Conservation (phyloP, 2,329 filamentous ascomycete genomes). For the Colletotrichum tanaceti region DNA sequence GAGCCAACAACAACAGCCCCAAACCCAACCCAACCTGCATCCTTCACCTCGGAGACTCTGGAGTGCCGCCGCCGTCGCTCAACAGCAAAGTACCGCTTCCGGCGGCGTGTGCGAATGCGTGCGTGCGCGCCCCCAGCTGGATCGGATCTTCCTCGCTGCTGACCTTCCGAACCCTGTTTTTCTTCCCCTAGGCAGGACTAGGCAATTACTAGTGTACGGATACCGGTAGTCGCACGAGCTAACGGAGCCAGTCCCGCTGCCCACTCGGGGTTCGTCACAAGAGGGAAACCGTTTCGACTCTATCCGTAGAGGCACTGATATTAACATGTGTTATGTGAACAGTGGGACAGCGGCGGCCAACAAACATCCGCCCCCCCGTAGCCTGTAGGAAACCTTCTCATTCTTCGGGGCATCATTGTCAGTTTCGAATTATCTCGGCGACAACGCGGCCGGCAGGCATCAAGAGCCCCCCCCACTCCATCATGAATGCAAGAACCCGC, state of each 20-base stretch:
- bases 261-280: background rate
- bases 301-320: background rate
- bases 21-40: too few species aligned
- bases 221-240: background rate
- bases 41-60: too few species aligned
- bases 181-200: too few species aligned
- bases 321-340: background rate
- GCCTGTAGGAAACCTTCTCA: background rate
- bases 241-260: slow-evolving; percentile 4
- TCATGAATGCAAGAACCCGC: too few species aligned
- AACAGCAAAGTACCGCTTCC: background rate
- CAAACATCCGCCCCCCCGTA: background rate
- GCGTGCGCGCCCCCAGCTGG: background rate
- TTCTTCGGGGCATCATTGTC: background rate
- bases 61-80: background rate
- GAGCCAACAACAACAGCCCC: too few species aligned
- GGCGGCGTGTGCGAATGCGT: slow-evolving; percentile 3
- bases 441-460: background rate
- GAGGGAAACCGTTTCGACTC: background rate
- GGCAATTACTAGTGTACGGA: too few species aligned
- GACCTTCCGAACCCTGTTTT: slow-evolving; percentile 1
- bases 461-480: background rate
- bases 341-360: background rate
- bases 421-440: background rate
- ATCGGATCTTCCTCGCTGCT: slow-evolving; percentile 13